A percentile compares a stretch with the other conserved stretches of the same genome.
Conservation (phyloP, 1,284 basidiomycete species). For the Moniliophthora roreri region DNA sequence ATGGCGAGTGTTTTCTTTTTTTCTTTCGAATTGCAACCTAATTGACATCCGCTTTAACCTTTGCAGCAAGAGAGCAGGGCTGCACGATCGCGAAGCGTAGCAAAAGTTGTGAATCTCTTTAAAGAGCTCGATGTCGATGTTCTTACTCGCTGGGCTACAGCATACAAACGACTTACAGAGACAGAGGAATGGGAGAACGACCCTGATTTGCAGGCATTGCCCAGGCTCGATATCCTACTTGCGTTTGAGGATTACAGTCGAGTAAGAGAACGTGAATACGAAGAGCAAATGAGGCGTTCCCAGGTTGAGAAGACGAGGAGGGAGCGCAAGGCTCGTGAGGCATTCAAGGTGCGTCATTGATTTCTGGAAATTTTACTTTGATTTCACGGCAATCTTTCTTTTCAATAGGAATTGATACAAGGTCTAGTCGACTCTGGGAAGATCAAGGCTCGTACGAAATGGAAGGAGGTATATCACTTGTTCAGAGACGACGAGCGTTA, state of each 20-base stretch:
- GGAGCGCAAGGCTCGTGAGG: slow-evolving; percentile 87
- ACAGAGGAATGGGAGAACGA: slow-evolving; percentile 80
- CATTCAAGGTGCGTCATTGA: slow-evolving; percentile 64
- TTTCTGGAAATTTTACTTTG: neutral
- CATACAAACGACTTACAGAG: slow-evolving; percentile 72
- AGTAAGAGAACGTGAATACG: slow-evolving; percentile 84
- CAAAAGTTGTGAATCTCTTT: slow-evolving; percentile 78
- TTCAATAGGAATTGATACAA: slow-evolving; percentile 61
- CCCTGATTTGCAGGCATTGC: slow-evolving; percentile 73
- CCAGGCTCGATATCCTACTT: slow-evolving; percentile 85
- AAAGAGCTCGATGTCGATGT: slow-evolving; percentile 85
- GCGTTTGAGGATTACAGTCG: slow-evolving; percentile 92
- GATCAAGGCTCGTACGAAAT: slow-evolving; percentile 83
- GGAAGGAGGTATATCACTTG: slow-evolving; percentile 84
- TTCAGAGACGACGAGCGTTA: slow-evolving; percentile 85
- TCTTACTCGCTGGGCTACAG: slow-evolving; percentile 84
- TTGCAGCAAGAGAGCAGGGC: slow-evolving; percentile 74
- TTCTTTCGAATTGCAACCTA: slow-evolving; percentile 3
- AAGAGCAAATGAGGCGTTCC: slow-evolving; percentile 75
- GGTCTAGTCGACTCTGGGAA: slow-evolving; percentile 67
- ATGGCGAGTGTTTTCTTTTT: slow-evolving; percentile 52
- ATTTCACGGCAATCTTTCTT: slow-evolving; percentile 1
- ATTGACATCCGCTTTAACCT: neutral
- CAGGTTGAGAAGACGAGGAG: slow-evolving; percentile 82
- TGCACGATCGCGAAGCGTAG: slow-evolving; percentile 71